These are phyloP conservation scores for Calamus simplicifolius DNA, from an alignment of 176 grass and related monocot genomes.

Conservation along the genomic window DNA sequence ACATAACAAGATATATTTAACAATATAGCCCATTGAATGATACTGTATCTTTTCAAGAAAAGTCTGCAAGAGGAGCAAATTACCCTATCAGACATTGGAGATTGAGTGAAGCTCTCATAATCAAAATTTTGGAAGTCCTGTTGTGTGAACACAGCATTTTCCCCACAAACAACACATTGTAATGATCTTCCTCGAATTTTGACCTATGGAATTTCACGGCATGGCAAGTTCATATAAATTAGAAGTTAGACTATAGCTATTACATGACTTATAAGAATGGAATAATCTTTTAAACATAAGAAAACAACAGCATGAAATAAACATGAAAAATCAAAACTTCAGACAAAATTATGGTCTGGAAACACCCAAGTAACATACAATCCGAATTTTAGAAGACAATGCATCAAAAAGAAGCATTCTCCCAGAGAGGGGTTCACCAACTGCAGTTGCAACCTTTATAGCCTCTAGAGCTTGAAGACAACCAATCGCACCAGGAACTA, in stretches of 20 bases:
- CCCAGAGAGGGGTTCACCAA: conserved; percentile 85
- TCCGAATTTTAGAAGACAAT: conserved; percentile 60
- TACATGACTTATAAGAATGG: too few species aligned
- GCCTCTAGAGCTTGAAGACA: conserved; percentile 97
- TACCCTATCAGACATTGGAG: conserved; percentile 91
- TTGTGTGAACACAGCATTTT: conserved; percentile 52
- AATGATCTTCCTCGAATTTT: conserved; percentile 74
- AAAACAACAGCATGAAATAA: not conserved
- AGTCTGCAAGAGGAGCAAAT: conserved; percentile 1
- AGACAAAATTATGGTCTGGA: too few species aligned
- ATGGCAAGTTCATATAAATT: too few species aligned
- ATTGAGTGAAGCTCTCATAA: conserved; percentile 80
- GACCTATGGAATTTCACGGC: conserved; percentile 32
- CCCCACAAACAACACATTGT: conserved; percentile 50
- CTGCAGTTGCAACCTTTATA: conserved; percentile 66
- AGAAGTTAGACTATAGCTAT: too few species aligned
- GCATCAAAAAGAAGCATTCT: conserved; percentile 95
- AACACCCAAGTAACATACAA: conserved; percentile 40
- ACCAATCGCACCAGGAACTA: conserved; percentile 90
- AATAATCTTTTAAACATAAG: not conserved
- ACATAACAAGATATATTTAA: too few species aligned
- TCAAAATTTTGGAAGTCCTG: conserved; percentile 71
- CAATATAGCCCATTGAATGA: too few species aligned
- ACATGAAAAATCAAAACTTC: too few species aligned
- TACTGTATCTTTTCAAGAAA: too few species aligned